Evolutionary conservation across 164 flowering plant species (phyloP).

Genomic region (Vitis cinerea): DNA sequence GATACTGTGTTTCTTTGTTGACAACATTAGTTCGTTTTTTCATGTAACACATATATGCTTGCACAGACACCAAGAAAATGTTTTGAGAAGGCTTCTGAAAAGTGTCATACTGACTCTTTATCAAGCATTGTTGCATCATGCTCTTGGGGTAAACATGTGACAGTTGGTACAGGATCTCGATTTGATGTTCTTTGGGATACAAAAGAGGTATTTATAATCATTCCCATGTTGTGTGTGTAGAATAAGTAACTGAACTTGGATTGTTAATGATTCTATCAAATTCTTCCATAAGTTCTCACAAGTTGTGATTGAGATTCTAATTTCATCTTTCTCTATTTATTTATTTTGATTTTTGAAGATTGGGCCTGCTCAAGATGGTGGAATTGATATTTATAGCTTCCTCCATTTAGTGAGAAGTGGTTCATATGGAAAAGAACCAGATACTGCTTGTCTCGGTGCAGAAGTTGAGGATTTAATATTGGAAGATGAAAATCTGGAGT

Average conservation of each 20-base stretch:
- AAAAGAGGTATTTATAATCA: slow-evolving; percentile 50
- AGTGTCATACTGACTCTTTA: slow-evolving; percentile 68
- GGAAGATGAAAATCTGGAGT: slow-evolving; percentile 44
- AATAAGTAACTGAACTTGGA: not conserved
- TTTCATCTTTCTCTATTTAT: not conserved
- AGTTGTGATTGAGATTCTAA: not conserved
- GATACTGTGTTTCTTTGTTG: not conserved
- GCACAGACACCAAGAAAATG: slow-evolving; percentile 78
- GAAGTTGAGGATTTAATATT: slow-evolving; percentile 61
- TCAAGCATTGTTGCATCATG: slow-evolving; percentile 87
- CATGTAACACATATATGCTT: not conserved
- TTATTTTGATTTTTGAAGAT: slow-evolving; percentile 30
- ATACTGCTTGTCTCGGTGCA: slow-evolving; percentile 55
- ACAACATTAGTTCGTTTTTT: not conserved
- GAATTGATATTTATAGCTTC: slow-evolving; percentile 63
- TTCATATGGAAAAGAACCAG: slow-evolving; percentile 27
- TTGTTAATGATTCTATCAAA: not conserved
- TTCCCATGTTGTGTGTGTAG: not conserved
- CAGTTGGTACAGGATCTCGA: slow-evolving; percentile 83
- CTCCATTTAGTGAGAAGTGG: slow-evolving; percentile 62
- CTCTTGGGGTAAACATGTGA: slow-evolving; percentile 91
- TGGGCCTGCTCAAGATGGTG: slow-evolving; percentile 27
- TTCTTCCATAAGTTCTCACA: not conserved
- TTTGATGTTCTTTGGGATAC: slow-evolving; percentile 78
- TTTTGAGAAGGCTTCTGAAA: slow-evolving; percentile 93